Evolutionary conservation across 345 rosid genomes (phyloP).

Genomic region (Aethionema arabicum): DNA sequence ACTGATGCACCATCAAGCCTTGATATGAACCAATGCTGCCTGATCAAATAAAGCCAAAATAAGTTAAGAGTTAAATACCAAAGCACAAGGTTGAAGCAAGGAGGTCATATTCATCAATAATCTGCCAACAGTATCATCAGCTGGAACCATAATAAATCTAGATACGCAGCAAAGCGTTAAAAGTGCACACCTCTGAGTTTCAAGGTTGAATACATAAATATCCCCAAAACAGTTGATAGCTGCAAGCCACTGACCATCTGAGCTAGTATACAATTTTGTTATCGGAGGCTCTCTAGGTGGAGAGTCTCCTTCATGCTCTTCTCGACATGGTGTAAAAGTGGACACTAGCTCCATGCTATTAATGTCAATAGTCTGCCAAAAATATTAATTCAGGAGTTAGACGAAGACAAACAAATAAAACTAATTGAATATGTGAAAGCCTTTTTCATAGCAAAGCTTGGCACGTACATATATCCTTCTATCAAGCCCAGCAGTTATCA

Average conservation of each 20-base stretch:
- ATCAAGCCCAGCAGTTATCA: slow-evolving; percentile 80
- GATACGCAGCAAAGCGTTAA: neutral
- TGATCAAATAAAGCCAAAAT: slow-evolving; percentile 34
- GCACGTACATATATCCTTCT: slow-evolving; percentile 74
- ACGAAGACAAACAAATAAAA: slow-evolving; percentile 5
- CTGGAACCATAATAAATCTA: neutral
- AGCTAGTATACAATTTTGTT: slow-evolving; percentile 81
- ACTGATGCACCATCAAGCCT: slow-evolving; percentile 92
- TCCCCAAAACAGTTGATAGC: slow-evolving; percentile 95
- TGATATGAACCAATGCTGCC: slow-evolving; percentile 97
- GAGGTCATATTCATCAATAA: neutral
- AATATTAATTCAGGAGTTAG: slow-evolving; percentile 17
- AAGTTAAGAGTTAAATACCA: neutral
- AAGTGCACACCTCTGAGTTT: slow-evolving; percentile 61
- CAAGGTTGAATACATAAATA: slow-evolving; percentile 73
- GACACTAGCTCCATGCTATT: slow-evolving; percentile 55
- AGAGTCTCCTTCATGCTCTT: slow-evolving; percentile 47
- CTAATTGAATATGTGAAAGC: neutral
- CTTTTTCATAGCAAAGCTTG: neutral
- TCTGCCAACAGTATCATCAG: neutral
- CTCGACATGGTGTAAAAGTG: slow-evolving; percentile 59
- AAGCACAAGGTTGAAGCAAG: neutral
- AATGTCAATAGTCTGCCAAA: slow-evolving; percentile 60
- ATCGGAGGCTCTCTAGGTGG: slow-evolving; percentile 74
- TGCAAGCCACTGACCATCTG: slow-evolving; percentile 91